phyloP scores from a whole-genome alignment of 2,329 filamentous ascomycete genomes.

The Scleromitrula shiraiana region DNA sequence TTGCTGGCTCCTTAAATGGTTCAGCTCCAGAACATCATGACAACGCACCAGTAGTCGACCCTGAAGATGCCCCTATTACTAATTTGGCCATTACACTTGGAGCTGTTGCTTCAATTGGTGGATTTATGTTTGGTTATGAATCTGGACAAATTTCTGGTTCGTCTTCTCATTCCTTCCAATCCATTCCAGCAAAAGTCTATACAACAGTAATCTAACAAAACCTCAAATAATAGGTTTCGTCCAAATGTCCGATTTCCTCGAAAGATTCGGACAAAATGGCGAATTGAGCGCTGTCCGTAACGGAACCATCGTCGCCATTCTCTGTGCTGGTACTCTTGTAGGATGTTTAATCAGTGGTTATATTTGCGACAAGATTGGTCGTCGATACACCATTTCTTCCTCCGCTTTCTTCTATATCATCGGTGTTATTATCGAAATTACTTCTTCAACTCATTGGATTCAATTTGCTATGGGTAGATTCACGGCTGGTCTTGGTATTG shows the following conservation, averaged over 20 bases:
- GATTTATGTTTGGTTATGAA: conserved; percentile 46
- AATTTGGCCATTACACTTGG: conserved; percentile 41
- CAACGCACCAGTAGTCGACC: not conserved
- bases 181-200: not conserved
- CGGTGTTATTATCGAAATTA: conserved; percentile 57
- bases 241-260: conserved; percentile 47
- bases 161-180: conserved; percentile 7
- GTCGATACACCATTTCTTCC: conserved; percentile 52
- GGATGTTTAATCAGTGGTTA: conserved; percentile 52
- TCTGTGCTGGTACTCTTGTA: conserved; percentile 51
- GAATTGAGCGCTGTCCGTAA: conserved; percentile 49
- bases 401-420: conserved; percentile 52
- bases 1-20: conserved; percentile 1
- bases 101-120: conserved; percentile 44
- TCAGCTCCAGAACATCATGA: conserved; percentile 2
- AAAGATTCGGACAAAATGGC: conserved; percentile 43
- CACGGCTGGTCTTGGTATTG: conserved; percentile 59
- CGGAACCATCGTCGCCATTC: conserved; percentile 56
- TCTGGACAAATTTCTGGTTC: conserved; percentile 40
- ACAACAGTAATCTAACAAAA: conserved; percentile 19
- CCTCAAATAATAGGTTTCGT: conserved; percentile 55
- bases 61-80: conserved; percentile 24
- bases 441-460: conserved; percentile 48
- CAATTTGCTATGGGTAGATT: conserved; percentile 58
- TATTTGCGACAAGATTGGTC: conserved; percentile 53